Base-by-base conservation (phyloP, 371 early-diverging fungal genomes). In the Dinochytrium kinnereticum region DNA sequence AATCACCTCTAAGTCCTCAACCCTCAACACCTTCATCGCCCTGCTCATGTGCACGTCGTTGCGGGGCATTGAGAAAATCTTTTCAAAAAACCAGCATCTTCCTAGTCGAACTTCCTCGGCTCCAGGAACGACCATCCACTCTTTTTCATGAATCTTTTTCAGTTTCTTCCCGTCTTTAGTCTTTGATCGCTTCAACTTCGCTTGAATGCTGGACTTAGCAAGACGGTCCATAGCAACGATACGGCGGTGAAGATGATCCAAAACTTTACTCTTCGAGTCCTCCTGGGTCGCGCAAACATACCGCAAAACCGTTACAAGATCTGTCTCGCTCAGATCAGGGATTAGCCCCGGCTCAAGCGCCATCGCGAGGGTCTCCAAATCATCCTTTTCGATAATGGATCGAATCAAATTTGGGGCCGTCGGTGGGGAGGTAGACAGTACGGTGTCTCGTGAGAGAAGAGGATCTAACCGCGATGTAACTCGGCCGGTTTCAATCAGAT, bases 31-130 rank as follows among this genome's bases (percentile, higher is more conserved):
- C 38, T 39, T 65, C 66, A 77, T 38, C n/a, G 72, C 77, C 15
- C 38, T n/a, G 24, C 65, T 75, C 36, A 76, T 68, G 31, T 38
- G 68, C 39, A 68, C 44, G 38, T 76, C 72, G 37, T 72, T 76
- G 33, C 49, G 40, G 15, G 76, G 68, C 28, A 70, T 59, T 21
- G 71, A 34, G 33, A 76, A 76, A 5, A 65, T 21, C 24, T 50
- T 38, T 38, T 71, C 76, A 55, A 76, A 66, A 30, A 71, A 76
- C 71, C 71, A 76, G n/a, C 40, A 30, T 33, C 76, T 70, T 19
- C 76, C 76, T 31, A 71, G 71, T 34, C 57, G 38, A 37, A 70
- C 59, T 28, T 71, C 64, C 44, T 44, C 44, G 44, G 19, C 44
- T 13, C 13, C 19, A 44, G 44, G 19, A n/a, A n/a, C n/a, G n/a